Evolutionary conservation across 371 early-diverging fungal genomes (phyloP), one percentile per base, ranked within the genome.

Genomic region (Nosema granulosis): DNA sequence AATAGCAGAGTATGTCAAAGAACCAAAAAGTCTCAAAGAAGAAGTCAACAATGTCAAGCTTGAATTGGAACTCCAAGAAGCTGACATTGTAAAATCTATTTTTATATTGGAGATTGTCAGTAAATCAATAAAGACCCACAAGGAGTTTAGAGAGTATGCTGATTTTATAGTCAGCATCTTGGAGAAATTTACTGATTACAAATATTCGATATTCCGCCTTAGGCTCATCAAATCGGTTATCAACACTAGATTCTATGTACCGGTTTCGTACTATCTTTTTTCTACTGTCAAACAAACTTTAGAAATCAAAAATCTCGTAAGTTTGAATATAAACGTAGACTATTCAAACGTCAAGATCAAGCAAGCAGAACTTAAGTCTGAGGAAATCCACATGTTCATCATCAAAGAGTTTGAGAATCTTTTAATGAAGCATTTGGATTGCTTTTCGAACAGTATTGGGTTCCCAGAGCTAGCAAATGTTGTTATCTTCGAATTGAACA

Each of bases 401-500:
- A 43, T 74, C 16, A 32, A 43, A 26, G 75, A 74, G 51, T 31
- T 58, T 35, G 38, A 57, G 9, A 32, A 51, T 38, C 32, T 74
- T 2, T 12, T 74, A 13, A n/a, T 74, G 29, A 16, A 32, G n/a
- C 57, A 67, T 20, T 26, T 67, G 32, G 54, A 65, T 22, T 43
- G 20, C 22, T 54, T 67, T 26, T 58, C 59, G 26, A 59, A 56
- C 56, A 67, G 29, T 20, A 38, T 51, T 58, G 75, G 75, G 49
- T 74, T 74, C 58, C 49, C 59, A 0, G 75, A 74, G 49, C 24
- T 74, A 37, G 18, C 68, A 3, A 38, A 32, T 67, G 37, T 74
- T 37, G 43, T 74, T 29, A 58, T 74, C 1, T 37, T 38, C 3
- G 75, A 67, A 28, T 16, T 74, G 0, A 74, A 74, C 26, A 74